Evolutionary conservation across 176 grass and related monocot species (phyloP), one percentile per base, ranked within the genome.

Genomic region (Dactylis glomerata): DNA sequence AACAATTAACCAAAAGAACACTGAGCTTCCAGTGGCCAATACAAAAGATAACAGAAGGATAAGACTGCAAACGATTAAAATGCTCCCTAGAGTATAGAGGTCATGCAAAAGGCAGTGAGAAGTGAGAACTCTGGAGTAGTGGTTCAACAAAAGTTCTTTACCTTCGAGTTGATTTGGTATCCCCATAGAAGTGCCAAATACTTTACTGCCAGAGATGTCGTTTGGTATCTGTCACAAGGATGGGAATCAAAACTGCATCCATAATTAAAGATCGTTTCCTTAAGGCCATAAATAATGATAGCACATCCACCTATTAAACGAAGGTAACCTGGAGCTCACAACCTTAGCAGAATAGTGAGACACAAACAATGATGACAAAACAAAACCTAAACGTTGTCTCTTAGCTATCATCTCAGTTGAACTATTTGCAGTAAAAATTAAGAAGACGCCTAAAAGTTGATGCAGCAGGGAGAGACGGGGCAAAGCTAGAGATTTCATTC

Each of bases 161-260:
- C 85, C 89, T 87, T 68, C 58, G 20, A 69, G 86, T 69, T 91
- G 68, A 63, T 87, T 91, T 80, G 76, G 50, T 84, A 87, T 68
- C 68, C 62, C 76, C 40, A 49, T 59, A 68, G 58, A 79, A 87
- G 76, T 76, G 80, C 38, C 68, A 76, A 76, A 83, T 62, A 76
- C 81, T 84, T 83, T 76, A 80, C 68, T 75, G 77, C 81, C 85
- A 84, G 76, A 87, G 19, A 82, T 81, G 68, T 1, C 76, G 50
- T 81, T 91, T 59, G 15, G 64, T 84, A 91, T 87, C 85, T 91
- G 89, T 91, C 89, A 87, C 17, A 74, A 76, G 13, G 38, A 80
- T 76, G 68, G 71, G 58, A 84, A 80, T 87, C 68, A 91, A 83
- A 84, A 84, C 73, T 75, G 41, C 32, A 59, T 84, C 85, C 57